Conservation (phyloP, 805 yeast genomes). For the Ogataea parapolymorpha region DNA sequence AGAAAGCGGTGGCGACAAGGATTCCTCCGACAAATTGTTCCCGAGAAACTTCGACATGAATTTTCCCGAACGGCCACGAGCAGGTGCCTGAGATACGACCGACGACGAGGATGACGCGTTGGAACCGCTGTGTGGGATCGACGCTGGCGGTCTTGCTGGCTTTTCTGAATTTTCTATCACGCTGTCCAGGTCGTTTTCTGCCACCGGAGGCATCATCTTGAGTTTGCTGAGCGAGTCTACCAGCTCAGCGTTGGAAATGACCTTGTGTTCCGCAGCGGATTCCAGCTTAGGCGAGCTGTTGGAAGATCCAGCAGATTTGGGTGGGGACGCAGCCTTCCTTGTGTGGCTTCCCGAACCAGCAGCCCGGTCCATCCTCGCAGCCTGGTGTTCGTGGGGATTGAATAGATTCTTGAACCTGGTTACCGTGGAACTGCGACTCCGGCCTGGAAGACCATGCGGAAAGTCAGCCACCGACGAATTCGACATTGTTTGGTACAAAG, state of each 20-base stretch:
- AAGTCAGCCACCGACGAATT: constrained; percentile 20
- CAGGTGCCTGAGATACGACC: constrained; percentile 10
- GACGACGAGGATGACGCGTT: constrained; percentile 14
- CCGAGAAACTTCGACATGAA: constrained; percentile 22
- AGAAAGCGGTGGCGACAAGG: constrained; percentile 23
- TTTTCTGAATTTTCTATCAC: constrained; percentile 24
- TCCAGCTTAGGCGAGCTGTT: constrained; percentile 16
- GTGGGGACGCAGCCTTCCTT: constrained; percentile 16
- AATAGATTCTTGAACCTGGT: constrained; percentile 32
- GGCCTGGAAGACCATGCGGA: constrained; percentile 11
- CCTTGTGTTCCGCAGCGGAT: constrained; percentile 7
- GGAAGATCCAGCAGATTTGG: constrained; percentile 15
- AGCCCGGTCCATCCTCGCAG: constrained; percentile 14
- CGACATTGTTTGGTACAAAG: constrained; percentile 23
- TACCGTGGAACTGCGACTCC: constrained; percentile 29
- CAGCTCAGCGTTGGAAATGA: constrained; percentile 21
- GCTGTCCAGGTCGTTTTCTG: constrained; percentile 34
- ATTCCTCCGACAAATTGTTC: constrained; percentile 18
- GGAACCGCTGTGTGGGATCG: constrained; percentile 11
- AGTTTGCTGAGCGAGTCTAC: constrained; percentile 25
- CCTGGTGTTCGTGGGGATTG: constrained; percentile 21
- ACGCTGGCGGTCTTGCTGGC: neutral
- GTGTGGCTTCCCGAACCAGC: constrained; percentile 4
- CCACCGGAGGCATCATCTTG: constrained; percentile 32
- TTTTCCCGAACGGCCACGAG: constrained; percentile 22